Evolutionary conservation across 176 grass and related monocot species (phyloP).

Genomic region (Melocanna baccifera): DNA sequence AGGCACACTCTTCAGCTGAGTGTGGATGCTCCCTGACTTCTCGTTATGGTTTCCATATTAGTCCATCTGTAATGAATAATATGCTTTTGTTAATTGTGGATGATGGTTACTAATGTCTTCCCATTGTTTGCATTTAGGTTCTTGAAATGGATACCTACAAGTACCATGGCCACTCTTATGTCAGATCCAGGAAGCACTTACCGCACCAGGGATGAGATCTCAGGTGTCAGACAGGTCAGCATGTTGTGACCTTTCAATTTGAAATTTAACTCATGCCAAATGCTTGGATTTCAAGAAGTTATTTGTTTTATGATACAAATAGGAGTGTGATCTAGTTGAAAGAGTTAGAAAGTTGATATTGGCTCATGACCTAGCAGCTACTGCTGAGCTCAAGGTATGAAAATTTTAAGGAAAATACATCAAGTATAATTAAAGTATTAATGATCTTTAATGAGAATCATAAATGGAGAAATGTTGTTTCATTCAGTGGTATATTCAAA

Average conservation of each 20-base stretch:
- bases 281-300: not conserved
- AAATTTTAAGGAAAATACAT: not conserved
- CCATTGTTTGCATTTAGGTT: constrained; percentile 50
- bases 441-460: not conserved
- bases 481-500: not conserved
- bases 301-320: constrained; percentile 29
- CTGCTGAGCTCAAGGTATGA: constrained; percentile 85
- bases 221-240: constrained; percentile 77
- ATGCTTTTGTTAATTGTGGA: not conserved
- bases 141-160: constrained; percentile 99
- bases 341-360: constrained; percentile 88
- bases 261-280: not conserved
- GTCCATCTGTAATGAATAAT: not conserved
- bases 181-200: constrained; percentile 98
- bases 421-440: not conserved
- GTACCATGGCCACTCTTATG: constrained; percentile 97
- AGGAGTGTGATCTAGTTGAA: constrained; percentile 95
- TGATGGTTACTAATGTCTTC: constrained; percentile 10
- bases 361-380: constrained; percentile 68
- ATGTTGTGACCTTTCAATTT: constrained; percentile 21
- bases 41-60: not conserved
- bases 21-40: not conserved
- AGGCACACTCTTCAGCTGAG: not conserved
- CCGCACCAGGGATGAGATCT: constrained; percentile 89
- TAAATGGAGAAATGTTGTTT: not conserved